Conservation (phyloP, 1,139 yeast species). For the Insectozyma bohioensis region DNA sequence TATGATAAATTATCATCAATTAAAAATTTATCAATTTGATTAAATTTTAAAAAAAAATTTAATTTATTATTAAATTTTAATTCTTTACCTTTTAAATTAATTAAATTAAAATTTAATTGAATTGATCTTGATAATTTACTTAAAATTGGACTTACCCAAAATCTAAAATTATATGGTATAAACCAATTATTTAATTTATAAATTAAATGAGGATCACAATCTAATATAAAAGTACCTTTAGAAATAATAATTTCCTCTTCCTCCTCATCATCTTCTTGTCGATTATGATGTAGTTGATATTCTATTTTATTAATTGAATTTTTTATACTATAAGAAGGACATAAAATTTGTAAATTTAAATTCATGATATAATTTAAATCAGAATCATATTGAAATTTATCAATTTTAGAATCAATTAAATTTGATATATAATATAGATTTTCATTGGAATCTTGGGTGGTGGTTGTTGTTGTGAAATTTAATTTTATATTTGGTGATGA, state of each 20-base stretch:
- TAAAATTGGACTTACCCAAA: conserved; percentile 39
- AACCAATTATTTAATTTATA: conserved; percentile 30
- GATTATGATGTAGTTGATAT: background rate
- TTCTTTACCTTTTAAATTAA: conserved; percentile 9
- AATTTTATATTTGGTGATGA: conserved; percentile 13
- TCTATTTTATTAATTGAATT: background rate
- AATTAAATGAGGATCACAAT: conserved; percentile 32
- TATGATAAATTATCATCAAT: conserved; percentile 14
- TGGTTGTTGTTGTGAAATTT: conserved; percentile 9
- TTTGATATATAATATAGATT: background rate
- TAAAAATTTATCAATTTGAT: conserved; percentile 7
- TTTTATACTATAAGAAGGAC: conserved; percentile 1
- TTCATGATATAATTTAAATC: conserved; percentile 1
- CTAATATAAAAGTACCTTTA: conserved; percentile 18
- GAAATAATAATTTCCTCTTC: conserved; percentile 1
- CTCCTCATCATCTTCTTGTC: background rate
- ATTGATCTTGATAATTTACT: conserved; percentile 5
- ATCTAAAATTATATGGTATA: conserved; percentile 37
- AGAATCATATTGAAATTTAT: conserved; percentile 1
- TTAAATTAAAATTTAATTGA: conserved; percentile 20
- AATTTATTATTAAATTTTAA: conserved; percentile 6
- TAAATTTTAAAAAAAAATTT: conserved; percentile 2
- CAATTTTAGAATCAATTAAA: background rate
- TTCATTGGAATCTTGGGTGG: too few species aligned
- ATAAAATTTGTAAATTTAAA: background rate